Conservation (phyloP, 2,329 filamentous ascomycete species). For the Lojkania enalia region DNA sequence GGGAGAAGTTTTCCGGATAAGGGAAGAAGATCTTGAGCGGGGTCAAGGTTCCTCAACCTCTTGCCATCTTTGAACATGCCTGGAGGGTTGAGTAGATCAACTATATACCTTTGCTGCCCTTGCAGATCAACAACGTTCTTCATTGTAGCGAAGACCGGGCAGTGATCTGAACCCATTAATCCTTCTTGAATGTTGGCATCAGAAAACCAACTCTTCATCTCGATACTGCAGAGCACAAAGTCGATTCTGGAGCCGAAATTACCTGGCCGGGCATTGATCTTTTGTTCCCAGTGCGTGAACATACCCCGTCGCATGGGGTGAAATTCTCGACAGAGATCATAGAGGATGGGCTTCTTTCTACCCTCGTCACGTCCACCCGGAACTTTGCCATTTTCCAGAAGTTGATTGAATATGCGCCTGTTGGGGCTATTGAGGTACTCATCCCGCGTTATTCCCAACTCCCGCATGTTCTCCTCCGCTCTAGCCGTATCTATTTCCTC, state of each 20-base stretch:
- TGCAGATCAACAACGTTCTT: conserved; percentile 63
- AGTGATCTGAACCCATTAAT: conserved; percentile 92
- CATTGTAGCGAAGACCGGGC: conserved; percentile 81
- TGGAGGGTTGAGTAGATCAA: conserved; percentile 76
- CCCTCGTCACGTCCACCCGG: conserved; percentile 68
- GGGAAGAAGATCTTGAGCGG: conserved; percentile 66
- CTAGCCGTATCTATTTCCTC: conserved; percentile 76
- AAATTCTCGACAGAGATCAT: conserved; percentile 82
- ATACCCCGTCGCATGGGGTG: conserved; percentile 81
- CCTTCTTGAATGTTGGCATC: conserved; percentile 90
- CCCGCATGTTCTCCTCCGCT: conserved; percentile 70
- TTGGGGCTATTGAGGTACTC: conserved; percentile 74
- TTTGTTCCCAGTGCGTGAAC: conserved; percentile 98
- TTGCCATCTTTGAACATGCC: conserved; percentile 71
- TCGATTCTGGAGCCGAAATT: conserved; percentile 94
- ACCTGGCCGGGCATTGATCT: conserved; percentile 90
- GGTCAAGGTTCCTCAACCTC: conserved; percentile 66
- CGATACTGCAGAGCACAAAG: conserved; percentile 81
- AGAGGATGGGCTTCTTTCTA: conserved; percentile 71
- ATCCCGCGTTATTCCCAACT: conserved; percentile 67
- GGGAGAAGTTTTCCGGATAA: conserved; percentile 82
- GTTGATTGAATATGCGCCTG: conserved; percentile 79
- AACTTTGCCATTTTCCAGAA: conserved; percentile 74
- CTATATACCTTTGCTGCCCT: conserved; percentile 57
- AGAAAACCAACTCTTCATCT: conserved; percentile 78